These are phyloP conservation scores for Tillandsia leiboldiana DNA, from an alignment of 176 grass and related monocot species.

Conservation along the genomic window DNA sequence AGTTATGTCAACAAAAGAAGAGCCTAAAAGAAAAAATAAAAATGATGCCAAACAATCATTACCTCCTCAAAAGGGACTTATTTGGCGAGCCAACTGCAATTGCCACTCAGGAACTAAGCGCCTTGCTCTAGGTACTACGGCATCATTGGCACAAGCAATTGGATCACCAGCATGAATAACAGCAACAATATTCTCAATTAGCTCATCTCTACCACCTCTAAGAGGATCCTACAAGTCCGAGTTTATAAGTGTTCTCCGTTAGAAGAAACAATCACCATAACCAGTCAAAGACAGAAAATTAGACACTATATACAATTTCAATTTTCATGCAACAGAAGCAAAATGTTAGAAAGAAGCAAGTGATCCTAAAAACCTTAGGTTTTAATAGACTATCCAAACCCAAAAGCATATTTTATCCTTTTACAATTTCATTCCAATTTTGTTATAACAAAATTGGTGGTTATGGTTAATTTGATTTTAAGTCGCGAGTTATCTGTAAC, in stretches of 20 bases:
- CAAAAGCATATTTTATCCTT: too few relatives aligned
- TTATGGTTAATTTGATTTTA: too few relatives aligned
- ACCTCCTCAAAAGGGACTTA: constrained; percentile 87
- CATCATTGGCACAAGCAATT: constrained; percentile 33
- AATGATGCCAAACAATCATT: constrained; percentile 3
- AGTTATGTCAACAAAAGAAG: background rate
- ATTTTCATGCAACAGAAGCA: background rate
- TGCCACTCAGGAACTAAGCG: constrained; percentile 78
- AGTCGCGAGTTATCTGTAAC: too few relatives aligned
- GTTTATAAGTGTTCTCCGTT: background rate
- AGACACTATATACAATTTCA: background rate
- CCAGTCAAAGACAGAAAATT: too few relatives aligned
- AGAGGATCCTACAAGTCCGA: constrained; percentile 60
- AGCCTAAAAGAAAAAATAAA: background rate
- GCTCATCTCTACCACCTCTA: constrained; percentile 87
- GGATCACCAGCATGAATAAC: constrained; percentile 46
- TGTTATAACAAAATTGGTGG: too few relatives aligned
- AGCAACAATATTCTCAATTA: constrained; percentile 71
- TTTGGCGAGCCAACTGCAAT: constrained; percentile 62
- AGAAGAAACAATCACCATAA: background rate
- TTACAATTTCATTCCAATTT: too few relatives aligned
- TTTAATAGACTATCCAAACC: too few relatives aligned
- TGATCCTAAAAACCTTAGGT: too few relatives aligned
- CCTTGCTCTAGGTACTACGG: constrained; percentile 34
- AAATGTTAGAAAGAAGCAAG: background rate